Base-by-base conservation (phyloP, 2,329 filamentous ascomycete genomes). In the Zymoseptoria ardabiliae region DNA sequence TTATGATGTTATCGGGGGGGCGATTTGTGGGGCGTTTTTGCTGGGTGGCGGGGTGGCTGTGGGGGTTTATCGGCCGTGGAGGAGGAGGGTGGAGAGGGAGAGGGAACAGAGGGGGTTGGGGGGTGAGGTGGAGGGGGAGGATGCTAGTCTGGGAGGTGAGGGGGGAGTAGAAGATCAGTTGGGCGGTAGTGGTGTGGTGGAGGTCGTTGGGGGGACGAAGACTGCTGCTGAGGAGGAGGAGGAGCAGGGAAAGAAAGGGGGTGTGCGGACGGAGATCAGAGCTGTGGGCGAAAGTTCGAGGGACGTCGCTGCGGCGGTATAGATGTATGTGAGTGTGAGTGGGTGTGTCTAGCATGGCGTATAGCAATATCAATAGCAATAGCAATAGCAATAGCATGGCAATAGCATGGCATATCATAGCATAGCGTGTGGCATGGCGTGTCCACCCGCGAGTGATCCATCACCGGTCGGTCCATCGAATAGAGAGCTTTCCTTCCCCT, bases 1-100 rank as follows among this genome's bases (percentile, higher is more conserved):
- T 71, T 96, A 91, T 66, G 90, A 96, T 73, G 83, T 93, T 61
- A 86, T 96, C 52, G 91, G 92, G 9, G 94, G 90, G 1, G 83
- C 82, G 17, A 96, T 99, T 35, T 96, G 92, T 64, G 91, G 86
- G 0, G 79, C 90, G 0, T 97, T 97, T 67, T 75, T 96, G 0
- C 73, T 96, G 0, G 87, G 91, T 53, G 93, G 91, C 0, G 73
- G 84, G 0, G 79, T 89, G 0, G 91, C 90, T 7, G 82, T 96
- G 0, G 13, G 93, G 0, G 71, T 88, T 0, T 97, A 97, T 71
- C 83, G 82, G 64, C 90, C 90, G 0, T 97, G 93, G 92, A 82
- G 90, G 60, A 74, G 81, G 56, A 78, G 80, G 69, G 76, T 87
- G 56, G 82, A 83, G 59, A 54, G 59, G 25, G 55, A 61, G 50